Evolutionary conservation across 305 asterid species (phyloP).

Genomic region (Fraxinus albicans): DNA sequence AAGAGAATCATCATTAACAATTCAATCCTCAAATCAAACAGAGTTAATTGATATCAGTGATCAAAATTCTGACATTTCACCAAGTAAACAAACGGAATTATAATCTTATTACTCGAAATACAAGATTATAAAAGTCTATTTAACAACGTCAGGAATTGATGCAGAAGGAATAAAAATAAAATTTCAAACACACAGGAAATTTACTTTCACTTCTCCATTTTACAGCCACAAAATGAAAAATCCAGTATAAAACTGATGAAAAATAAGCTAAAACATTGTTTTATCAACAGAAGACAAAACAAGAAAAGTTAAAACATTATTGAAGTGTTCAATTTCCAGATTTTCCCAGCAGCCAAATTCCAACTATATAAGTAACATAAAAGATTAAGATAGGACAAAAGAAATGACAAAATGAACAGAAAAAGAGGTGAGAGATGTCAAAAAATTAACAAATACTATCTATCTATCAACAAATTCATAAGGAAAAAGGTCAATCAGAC

Average conservation of each 20-base stretch:
- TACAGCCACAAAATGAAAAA: background rate
- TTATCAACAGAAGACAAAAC: constrained; percentile 30
- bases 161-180: background rate
- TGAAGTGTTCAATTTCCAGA: constrained; percentile 12
- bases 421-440: background rate
- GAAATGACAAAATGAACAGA: background rate
- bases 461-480: background rate
- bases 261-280: background rate
- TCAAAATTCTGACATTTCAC: background rate
- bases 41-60: background rate
- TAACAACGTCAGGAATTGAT: background rate
- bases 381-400: constrained; percentile 11
- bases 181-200: background rate
- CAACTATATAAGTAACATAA: constrained; percentile 11
- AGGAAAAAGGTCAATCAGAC: background rate
- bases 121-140: background rate
- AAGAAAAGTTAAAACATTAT: constrained; percentile 22
- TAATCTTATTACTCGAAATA: background rate
- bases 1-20: constrained; percentile 16
- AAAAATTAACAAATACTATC: background rate
- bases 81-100: background rate
- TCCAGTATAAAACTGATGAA: constrained; percentile 13
- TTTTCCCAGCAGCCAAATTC: constrained; percentile 32
- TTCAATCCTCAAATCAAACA: constrained; percentile 24
- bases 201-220: background rate